Base-by-base conservation (phyloP, 148 eudicot genomes). In the Vaccinium darrowii region DNA sequence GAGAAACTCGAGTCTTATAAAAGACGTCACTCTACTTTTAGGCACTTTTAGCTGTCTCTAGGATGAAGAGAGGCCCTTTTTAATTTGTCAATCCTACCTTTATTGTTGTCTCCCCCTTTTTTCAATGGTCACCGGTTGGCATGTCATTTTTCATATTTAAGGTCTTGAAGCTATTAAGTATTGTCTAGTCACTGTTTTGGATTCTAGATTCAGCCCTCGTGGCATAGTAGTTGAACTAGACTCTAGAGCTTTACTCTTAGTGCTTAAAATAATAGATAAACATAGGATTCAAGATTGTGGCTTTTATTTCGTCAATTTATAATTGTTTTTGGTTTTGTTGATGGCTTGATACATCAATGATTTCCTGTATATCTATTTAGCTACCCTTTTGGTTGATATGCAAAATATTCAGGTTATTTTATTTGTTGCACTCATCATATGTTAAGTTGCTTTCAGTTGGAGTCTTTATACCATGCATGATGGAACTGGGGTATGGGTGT, bases 191-290 rank as follows among this genome's bases (percentile, higher is more conserved):
- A 15, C 27, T 53, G 27, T 52, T 52, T 78, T 14, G 65, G 81
- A 53, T 14, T 79, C 65, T 79, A 77, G 80, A 77, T 56, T 54
- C 63, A 25, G 81, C 47, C 57, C 36, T 43, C 53, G 7, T 23
- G 25, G 81, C 43, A 8, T 36, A 54, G n/a, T 54, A 13, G 63
- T 77, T 54, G 63, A 79, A 25, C 81, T 23, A 79, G 81, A 23
- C 21, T 16, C 63, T 79, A 36, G 25, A 27, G 80, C 81, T 79
- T 78, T 58, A 53, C 8, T 77, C 79, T 47, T 19, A 14, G 78
- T 47, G 78, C 21, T 33, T 73, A 73, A 36, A 73, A 21, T 9
- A 6, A 73, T 30, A 73, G 18, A 2, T 76, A 19, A 10, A 47
- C 4, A 49, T 76, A 16, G 19, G 53, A 10, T 77, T 50, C 27